These are phyloP conservation scores for Neonectria hederae DNA, from an alignment of 2,329 filamentous ascomycete genomes.

Conservation along the genomic window DNA sequence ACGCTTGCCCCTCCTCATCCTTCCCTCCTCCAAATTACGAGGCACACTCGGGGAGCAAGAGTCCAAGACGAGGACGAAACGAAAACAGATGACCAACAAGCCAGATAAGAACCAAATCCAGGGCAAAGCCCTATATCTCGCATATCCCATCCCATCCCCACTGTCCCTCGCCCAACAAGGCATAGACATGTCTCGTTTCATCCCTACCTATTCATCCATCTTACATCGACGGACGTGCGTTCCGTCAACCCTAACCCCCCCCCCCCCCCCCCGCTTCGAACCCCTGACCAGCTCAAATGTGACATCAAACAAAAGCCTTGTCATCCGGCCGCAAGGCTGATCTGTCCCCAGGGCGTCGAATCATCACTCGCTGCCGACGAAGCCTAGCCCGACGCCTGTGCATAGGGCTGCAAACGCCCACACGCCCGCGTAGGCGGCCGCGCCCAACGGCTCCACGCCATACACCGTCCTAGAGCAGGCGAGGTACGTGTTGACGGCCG, in stretches of 20 bases:
- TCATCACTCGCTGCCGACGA: conserved; percentile 57
- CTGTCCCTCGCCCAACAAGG: conserved; percentile 10
- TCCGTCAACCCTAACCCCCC: conserved; percentile 10
- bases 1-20: not conserved
- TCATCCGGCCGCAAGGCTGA: conserved; percentile 29
- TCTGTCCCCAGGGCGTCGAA: not conserved
- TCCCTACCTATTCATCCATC: conserved; percentile 25
- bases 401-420: conserved; percentile 75
- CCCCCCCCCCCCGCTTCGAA: not conserved
- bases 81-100: not conserved
- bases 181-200: conserved; percentile 7
- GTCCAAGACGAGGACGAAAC: not conserved
- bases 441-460: conserved; percentile 76
- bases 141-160: conserved; percentile 1
- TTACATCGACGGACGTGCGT: conserved; percentile 12
- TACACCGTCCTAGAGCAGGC: conserved; percentile 73
- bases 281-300: conserved; percentile 22
- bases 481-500: conserved; percentile 68
- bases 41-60: conserved; percentile 8
- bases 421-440: conserved; percentile 75
- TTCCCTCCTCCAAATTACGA: conserved; percentile 15
- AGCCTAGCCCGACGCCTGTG: conserved; percentile 65
- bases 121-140: not conserved
- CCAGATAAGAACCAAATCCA: conserved; percentile 24
- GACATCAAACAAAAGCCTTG: conserved; percentile 3